Percentiles rank a stretch among this genome's conserved stretches.
Evolutionary conservation across 2,329 filamentous ascomycete genomes (phyloP).

Genomic region (Cladosporium sp.): DNA sequence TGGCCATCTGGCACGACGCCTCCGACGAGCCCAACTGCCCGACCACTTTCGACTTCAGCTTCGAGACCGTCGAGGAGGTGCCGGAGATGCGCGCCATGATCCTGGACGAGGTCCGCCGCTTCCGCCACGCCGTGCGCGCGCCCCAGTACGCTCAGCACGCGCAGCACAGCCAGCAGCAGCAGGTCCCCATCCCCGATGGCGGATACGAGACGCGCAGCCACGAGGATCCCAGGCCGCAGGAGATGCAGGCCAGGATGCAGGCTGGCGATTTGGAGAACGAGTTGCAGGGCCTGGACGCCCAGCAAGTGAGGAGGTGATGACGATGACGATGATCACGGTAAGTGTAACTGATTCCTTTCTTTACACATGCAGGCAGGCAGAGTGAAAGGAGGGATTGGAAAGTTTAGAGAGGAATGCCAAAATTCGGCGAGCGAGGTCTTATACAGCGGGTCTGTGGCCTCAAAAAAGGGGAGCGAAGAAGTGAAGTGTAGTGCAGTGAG

Average conservation of each 20-base stretch:
- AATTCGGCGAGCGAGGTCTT: no score
- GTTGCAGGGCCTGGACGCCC: no score
- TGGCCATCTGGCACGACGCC: constrained; percentile 97
- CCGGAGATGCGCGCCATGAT: constrained; percentile 97
- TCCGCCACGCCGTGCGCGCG: constrained; percentile 54
- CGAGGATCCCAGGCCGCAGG: constrained; percentile 60
- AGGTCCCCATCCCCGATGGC: constrained; percentile 58
- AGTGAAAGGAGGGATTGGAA: no score
- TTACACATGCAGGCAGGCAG: no score
- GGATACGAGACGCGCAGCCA: constrained; percentile 54
- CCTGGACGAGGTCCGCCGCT: constrained; percentile 84
- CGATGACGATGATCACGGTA: no score
- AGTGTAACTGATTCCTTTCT: no score
- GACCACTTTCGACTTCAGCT: constrained; percentile 97
- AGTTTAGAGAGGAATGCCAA: no score
- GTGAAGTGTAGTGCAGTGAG: no score
- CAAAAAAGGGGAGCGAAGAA: no score
- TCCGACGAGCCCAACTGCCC: constrained; percentile 93
- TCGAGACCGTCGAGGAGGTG: constrained; percentile 95
- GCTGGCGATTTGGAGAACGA: constrained; percentile 71
- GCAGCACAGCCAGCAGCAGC: constrained; percentile 34
- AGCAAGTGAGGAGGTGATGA: no score
- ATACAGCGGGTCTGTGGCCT: no score
- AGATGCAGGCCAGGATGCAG: constrained; percentile 41
- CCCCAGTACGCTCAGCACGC: constrained; percentile 44